phyloP scores from a whole-genome alignment of 108 stramenopile species.

The Parietichytrium sp. region DNA sequence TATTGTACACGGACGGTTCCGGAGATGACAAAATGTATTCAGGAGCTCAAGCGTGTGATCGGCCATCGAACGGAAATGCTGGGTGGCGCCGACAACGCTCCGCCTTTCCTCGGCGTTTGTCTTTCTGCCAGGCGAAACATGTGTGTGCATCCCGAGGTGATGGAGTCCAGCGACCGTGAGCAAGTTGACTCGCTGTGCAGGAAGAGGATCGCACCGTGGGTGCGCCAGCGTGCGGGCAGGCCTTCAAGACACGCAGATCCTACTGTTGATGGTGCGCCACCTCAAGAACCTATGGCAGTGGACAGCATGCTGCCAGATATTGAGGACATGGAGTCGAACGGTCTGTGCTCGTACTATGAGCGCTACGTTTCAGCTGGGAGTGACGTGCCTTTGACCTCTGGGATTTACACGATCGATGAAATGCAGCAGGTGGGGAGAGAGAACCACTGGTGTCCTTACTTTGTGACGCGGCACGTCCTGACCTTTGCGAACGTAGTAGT shows the following conservation, averaged over 20 bases:
- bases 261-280: background rate
- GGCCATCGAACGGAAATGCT: slow-evolving; percentile 78
- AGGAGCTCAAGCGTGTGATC: slow-evolving; percentile 89
- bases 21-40: slow-evolving; percentile 93
- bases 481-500: slow-evolving; percentile 94
- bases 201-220: slow-evolving; percentile 96
- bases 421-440: slow-evolving; percentile 82
- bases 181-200: slow-evolving; percentile 94
- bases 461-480: slow-evolving; percentile 90
- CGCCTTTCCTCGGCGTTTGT: slow-evolving; percentile 79
- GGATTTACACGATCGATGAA: slow-evolving; percentile 91
- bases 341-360: slow-evolving; percentile 90
- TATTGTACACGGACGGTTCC: slow-evolving; percentile 99
- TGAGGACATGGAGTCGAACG: slow-evolving; percentile 66
- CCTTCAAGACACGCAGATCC: background rate
- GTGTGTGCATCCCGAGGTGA: slow-evolving; percentile 93
- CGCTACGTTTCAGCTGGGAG: slow-evolving; percentile 53
- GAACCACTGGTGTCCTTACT: slow-evolving; percentile 96
- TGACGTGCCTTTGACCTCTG: slow-evolving; percentile 61
- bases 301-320: slow-evolving; percentile 39
- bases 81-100: slow-evolving; percentile 48
- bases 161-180: slow-evolving; percentile 90
- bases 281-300: background rate
- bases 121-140: slow-evolving; percentile 93
- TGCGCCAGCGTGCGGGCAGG: slow-evolving; percentile 69